Evolutionary conservation across 495 filamentous ascomycete genomes (phyloP).

Genomic region (Trichocladium uniseriatum): DNA sequence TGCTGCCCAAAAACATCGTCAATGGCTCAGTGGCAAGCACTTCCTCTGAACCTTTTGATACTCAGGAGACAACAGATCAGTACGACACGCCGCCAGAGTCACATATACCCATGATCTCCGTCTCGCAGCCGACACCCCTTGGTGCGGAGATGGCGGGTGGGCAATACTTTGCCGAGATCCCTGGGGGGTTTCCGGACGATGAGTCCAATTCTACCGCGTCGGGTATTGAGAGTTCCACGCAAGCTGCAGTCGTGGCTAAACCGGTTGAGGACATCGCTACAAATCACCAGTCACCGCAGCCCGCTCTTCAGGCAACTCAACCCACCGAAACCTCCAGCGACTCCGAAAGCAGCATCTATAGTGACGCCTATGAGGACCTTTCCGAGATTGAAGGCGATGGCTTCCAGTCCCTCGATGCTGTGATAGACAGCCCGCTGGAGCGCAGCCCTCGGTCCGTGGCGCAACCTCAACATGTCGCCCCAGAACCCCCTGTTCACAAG

Average conservation of each 20-base stretch:
- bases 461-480: background rate
- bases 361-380: conserved; percentile 76
- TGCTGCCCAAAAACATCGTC: background rate
- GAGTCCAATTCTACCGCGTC: conserved; percentile 21
- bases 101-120: conserved; percentile 28
- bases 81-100: conserved; percentile 7
- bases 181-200: conserved; percentile 38
- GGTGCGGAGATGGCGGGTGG: conserved; percentile 2
- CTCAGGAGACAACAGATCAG: background rate
- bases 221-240: background rate
- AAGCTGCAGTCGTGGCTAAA: background rate
- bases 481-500: background rate
- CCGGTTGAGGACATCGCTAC: background rate
- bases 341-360: conserved; percentile 59
- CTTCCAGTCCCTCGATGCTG: conserved; percentile 76
- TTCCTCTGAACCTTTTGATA: background rate
- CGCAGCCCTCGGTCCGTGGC: background rate
- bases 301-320: background rate
- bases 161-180: conserved; percentile 29
- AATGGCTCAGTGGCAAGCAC: background rate
- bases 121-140: conserved; percentile 30
- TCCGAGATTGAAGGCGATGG: conserved; percentile 59
- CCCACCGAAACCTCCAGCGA: conserved; percentile 19
- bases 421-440: conserved; percentile 52
- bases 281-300: background rate